Conservation (phyloP, 768 basidiomycete species). For the Arthromyces matolae region DNA sequence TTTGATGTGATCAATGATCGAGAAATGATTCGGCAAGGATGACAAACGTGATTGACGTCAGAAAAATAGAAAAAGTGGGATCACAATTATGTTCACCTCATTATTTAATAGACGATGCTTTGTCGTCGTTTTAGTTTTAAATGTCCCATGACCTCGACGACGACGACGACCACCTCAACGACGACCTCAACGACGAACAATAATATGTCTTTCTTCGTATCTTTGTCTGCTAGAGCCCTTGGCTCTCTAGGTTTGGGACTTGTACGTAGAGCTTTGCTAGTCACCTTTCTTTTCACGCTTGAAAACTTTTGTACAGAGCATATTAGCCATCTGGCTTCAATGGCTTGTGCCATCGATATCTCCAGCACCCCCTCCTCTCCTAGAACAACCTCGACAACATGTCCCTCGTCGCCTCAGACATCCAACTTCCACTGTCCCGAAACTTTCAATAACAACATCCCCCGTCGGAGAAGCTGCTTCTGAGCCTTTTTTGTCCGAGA, state of each 20-base stretch:
- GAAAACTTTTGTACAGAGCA: slow-evolving; percentile 31
- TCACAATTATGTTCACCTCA: too few species aligned
- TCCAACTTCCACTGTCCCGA: too few species aligned
- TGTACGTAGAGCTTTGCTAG: slow-evolving; percentile 25
- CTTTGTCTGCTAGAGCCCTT: slow-evolving; percentile 21
- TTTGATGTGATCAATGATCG: slow-evolving; percentile 10
- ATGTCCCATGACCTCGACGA: too few species aligned
- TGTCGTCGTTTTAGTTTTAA: too few species aligned
- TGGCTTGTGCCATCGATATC: slow-evolving; percentile 33
- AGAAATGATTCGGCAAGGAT: slow-evolving; percentile 24
- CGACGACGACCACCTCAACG: too few species aligned
- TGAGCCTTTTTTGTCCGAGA: too few species aligned
- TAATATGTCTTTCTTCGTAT: slow-evolving; percentile 5
- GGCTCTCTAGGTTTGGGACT: slow-evolving; percentile 33
- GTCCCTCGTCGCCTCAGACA: slow-evolving; percentile 8
- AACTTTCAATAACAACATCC: slow-evolving; percentile 11
- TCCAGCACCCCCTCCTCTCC: neutral
- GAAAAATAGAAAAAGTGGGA: slow-evolving; percentile 37
- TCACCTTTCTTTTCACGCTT: neutral
- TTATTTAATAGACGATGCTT: too few species aligned
- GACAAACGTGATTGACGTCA: slow-evolving; percentile 5
- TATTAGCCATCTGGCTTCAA: slow-evolving; percentile 40
- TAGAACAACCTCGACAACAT: neutral
- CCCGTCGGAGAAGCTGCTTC: neutral
- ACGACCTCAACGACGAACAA: too few species aligned